Evolutionary conservation across 2,329 filamentous ascomycete species (phyloP).

Genomic region (Xylaria sp.): DNA sequence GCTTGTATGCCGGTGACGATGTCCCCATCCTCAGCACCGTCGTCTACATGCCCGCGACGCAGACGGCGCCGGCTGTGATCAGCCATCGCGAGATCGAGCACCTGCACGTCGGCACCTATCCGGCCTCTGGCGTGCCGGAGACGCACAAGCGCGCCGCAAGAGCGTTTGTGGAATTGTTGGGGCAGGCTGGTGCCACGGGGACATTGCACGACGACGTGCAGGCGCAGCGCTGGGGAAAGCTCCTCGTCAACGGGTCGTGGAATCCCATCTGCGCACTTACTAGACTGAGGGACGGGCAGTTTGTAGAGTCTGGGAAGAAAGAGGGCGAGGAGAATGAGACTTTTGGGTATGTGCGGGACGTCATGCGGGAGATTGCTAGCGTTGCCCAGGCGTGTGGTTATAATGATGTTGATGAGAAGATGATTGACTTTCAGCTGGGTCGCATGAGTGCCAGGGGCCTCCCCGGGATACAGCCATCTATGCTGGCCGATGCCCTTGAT

Average conservation of each 20-base stretch:
- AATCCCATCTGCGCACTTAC: conserved; percentile 62
- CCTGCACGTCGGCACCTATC: conserved; percentile 58
- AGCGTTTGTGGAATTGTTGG: conserved; percentile 50
- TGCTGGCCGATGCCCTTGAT: conserved; percentile 42
- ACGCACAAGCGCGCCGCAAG: conserved; percentile 40
- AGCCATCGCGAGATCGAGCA: conserved; percentile 53
- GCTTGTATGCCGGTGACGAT: conserved; percentile 51
- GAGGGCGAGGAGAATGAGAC: conserved; percentile 26
- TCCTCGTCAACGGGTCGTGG: conserved; percentile 60
- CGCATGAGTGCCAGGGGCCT: conserved; percentile 27
- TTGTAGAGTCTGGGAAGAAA: conserved; percentile 41
- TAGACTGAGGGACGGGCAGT: conserved; percentile 52
- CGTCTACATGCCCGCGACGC: conserved; percentile 58
- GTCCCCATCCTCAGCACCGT: conserved; percentile 57
- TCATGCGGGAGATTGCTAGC: conserved; percentile 44
- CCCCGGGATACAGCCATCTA: conserved; percentile 42
- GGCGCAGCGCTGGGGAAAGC: conserved; percentile 58
- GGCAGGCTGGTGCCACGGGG: conserved; percentile 49
- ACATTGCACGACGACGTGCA: conserved; percentile 56
- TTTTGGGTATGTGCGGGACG: conserved; percentile 37
- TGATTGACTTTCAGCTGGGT: conserved; percentile 40
- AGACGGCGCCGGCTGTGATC: conserved; percentile 52
- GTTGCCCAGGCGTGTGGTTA: conserved; percentile 44
- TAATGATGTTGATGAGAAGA: conserved; percentile 35
- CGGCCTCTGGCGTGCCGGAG: conserved; percentile 37